A percentile compares a stretch with the other conserved stretches of the same genome.
These are phyloP conservation scores for Solanum tarapatanum DNA, from an alignment of 257 asterid genomes.

Conservation along the genomic window DNA sequence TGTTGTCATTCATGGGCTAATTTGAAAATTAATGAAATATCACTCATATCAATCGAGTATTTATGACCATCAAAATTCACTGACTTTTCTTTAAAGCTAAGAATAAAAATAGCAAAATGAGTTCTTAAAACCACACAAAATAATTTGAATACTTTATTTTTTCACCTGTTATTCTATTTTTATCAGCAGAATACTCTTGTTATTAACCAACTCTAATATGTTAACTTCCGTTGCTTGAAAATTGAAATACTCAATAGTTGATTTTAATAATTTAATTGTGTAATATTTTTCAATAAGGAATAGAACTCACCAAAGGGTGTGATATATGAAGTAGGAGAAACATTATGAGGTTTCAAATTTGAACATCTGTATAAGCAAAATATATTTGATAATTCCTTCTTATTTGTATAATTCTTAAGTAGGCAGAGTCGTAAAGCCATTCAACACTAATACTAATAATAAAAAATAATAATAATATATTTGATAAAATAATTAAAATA, in stretches of 20 bases:
- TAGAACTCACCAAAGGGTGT: background rate
- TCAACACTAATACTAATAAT: background rate
- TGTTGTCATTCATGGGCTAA: background rate
- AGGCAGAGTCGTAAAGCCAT: too few relatives aligned
- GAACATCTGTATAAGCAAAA: rapidly evolving
- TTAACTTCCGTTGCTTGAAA: background rate
- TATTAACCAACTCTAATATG: background rate
- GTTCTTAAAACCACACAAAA: background rate
- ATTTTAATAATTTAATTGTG: background rate
- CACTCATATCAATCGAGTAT: background rate
- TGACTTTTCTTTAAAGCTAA: background rate
- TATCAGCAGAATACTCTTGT: too few relatives aligned
- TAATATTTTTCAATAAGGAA: too few relatives aligned
- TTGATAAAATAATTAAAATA: rapidly evolving
- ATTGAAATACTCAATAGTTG: background rate
- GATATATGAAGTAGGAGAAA: background rate
- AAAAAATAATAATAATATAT: background rate
- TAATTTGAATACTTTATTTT: too few relatives aligned
- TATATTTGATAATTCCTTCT: background rate
- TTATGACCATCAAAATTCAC: background rate
- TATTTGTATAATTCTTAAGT: background rate
- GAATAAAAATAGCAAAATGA: background rate
- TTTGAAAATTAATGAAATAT: background rate
- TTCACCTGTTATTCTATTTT: background rate
- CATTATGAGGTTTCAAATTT: background rate